Evolutionary conservation across 306 rosid species (phyloP).

Genomic region (Neltuma alba): DNA sequence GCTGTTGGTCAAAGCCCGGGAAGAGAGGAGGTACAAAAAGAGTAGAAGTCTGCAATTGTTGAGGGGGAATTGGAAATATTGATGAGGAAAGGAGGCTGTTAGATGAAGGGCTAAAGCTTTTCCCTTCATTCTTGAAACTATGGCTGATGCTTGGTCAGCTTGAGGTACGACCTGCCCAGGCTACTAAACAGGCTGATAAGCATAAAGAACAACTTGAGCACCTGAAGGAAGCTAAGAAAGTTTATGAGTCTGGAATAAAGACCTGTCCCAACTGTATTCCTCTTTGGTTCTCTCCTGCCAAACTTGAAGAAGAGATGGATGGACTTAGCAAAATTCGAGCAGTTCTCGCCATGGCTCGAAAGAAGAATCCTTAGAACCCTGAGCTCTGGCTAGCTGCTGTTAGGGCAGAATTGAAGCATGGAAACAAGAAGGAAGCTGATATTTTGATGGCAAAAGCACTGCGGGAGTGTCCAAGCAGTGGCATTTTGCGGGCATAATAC

Average conservation of each 20-base stretch:
- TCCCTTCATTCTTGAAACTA: constrained; percentile 78
- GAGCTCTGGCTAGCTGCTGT: constrained; percentile 95
- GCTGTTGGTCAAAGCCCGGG: constrained; percentile 91
- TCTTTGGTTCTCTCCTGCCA: constrained; percentile 86
- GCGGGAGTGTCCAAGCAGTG: constrained; percentile 90
- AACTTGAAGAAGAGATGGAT: constrained; percentile 84
- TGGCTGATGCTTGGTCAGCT: constrained; percentile 97
- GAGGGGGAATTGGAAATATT: constrained; percentile 81
- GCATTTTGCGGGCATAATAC: constrained; percentile 92
- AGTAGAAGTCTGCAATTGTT: constrained; percentile 91
- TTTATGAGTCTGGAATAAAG: constrained; percentile 75
- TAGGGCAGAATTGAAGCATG: constrained; percentile 81
- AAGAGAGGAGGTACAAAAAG: constrained; percentile 91
- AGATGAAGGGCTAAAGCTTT: constrained; percentile 75
- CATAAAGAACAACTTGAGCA: constrained; percentile 61
- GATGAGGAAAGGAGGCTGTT: constrained; percentile 79
- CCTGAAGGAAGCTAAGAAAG: constrained; percentile 75
- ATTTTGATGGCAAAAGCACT: constrained; percentile 91
- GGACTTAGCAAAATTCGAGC: constrained; percentile 95
- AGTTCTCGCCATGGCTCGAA: constrained; percentile 80
- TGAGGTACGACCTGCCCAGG: constrained; percentile 69
- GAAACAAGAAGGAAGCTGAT: constrained; percentile 84
- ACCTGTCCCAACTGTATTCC: constrained; percentile 71
- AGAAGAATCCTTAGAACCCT: constrained; percentile 89
- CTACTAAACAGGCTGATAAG: constrained; percentile 21